Evolutionary conservation across 2,329 filamentous ascomycete species (phyloP).

Genomic region (Neopestalotiopsis sp.): DNA sequence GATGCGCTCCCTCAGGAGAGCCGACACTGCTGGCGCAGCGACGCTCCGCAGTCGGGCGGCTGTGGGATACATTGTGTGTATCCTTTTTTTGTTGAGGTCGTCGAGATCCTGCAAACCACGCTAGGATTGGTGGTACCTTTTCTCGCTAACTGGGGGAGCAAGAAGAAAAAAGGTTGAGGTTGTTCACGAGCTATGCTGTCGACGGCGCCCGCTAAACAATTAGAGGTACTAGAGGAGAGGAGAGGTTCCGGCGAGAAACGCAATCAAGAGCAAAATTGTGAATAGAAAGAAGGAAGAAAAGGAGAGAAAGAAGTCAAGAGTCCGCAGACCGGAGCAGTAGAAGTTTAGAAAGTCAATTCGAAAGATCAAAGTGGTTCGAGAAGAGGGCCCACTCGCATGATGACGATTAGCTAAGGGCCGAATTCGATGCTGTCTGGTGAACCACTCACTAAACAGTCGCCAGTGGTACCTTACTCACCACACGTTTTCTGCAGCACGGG

Average conservation of each 20-base stretch:
- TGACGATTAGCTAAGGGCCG: slow-evolving; percentile 16
- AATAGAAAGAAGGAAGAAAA: slow-evolving; percentile 8
- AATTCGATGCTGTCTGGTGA: background rate
- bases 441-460: background rate
- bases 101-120: no score
- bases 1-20: slow-evolving; percentile 77
- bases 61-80: background rate
- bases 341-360: slow-evolving; percentile 11
- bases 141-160: slow-evolving; percentile 6
- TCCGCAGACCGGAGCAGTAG: background rate
- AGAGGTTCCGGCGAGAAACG: background rate
- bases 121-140: no score
- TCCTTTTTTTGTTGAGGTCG: no score
- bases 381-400: background rate
- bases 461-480: background rate
- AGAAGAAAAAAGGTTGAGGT: background rate
- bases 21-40: slow-evolving; percentile 66
- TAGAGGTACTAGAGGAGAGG: slow-evolving; percentile 1
- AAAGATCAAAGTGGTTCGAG: slow-evolving; percentile 14
- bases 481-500: background rate
- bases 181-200: background rate
- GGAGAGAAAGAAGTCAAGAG: background rate
- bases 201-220: background rate
- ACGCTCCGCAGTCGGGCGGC: slow-evolving; percentile 35
- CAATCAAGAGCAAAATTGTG: no score